Evolutionary conservation across 2,329 filamentous ascomycete species (phyloP).

Genomic region (Penicillium crustosum): DNA sequence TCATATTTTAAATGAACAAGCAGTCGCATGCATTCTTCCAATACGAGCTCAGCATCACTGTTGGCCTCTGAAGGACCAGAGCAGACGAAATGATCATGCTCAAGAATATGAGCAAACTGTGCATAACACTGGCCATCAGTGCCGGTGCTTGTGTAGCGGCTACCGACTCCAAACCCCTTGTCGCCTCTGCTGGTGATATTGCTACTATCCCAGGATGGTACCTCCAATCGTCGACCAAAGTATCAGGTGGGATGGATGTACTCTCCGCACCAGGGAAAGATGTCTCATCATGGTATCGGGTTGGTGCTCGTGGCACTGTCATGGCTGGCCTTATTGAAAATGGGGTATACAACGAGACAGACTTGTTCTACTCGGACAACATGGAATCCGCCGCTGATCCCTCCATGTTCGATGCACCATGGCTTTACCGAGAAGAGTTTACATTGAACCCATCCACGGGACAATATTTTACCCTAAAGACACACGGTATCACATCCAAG

Average conservation of each 20-base stretch:
- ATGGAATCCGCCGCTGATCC: constrained; percentile 46
- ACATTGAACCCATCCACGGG: constrained; percentile 33
- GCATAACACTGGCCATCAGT: constrained; percentile 1
- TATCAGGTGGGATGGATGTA: constrained; percentile 35
- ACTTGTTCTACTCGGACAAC: constrained; percentile 58
- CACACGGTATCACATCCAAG: constrained; percentile 60
- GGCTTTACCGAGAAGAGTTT: constrained; percentile 61
- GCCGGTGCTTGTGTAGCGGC: background rate
- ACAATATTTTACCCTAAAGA: constrained; percentile 55
- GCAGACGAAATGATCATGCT: background rate
- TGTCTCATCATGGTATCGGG: constrained; percentile 54
- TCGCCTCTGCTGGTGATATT: constrained; percentile 28
- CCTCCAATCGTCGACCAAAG: constrained; percentile 48
- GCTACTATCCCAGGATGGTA: constrained; percentile 47
- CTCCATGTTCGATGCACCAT: constrained; percentile 53
- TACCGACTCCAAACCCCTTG: constrained; percentile 9
- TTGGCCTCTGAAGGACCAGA: background rate
- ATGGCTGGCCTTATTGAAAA: constrained; percentile 59
- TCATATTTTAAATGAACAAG: background rate
- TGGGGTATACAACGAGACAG: constrained; percentile 52
- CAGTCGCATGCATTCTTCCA: background rate
- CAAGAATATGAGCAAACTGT: background rate
- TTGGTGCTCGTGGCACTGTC: constrained; percentile 54
- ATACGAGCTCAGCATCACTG: background rate
- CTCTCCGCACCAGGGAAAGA: constrained; percentile 49